Base-by-base conservation (phyloP, 2,329 filamentous ascomycete genomes). In the Neofusicoccum parvum region DNA sequence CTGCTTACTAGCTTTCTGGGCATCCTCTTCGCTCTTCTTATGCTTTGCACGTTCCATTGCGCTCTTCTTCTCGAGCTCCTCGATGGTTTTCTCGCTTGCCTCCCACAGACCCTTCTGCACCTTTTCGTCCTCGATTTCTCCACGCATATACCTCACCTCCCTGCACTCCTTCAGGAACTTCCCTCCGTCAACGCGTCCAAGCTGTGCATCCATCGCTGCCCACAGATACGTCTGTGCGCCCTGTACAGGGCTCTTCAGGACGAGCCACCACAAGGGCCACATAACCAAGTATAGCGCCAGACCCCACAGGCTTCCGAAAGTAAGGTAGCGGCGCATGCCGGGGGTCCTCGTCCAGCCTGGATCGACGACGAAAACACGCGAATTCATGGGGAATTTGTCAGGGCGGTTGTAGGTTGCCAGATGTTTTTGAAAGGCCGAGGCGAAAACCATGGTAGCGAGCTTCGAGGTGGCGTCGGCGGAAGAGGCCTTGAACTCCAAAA, bases 381-480 rank as follows among this genome's bases (percentile, higher is more conserved):
- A 86, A 70, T 92, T 97, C 81, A 89, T 90, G 0, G 92, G 92
- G 54, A 91, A 82, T 68, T 90, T 86, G 75, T 99, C 95, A 0
- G 94, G 92, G 27, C 95, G 86, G 72, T 91, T 87, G 78, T 96
- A 96, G 2, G 89, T 82, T 70, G 93, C 89, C 53, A 99, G 83
- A 75, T 97, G 94, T 76, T 96, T 95, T 79, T 98, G 94, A 76
- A 94, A 97, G 9, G 94, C 91, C 56, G 90, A 86, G 0, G 92
- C 94, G 75, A 99, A 98, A 15, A 91, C 88, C 84, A 94, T 96
- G 51, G 97, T 83, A 0, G 95, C 92, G 34, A 98, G 80, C 67
- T 84, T 83, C 20, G 80, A 81, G 5, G 80, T 81, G 11, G 82
- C 81, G 70, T 84, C 85, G 15, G 78, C 80, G 62, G 76, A 78